Evolutionary conservation across 345 rosid genomes (phyloP).

Genomic region (Boechera retrofracta): DNA sequence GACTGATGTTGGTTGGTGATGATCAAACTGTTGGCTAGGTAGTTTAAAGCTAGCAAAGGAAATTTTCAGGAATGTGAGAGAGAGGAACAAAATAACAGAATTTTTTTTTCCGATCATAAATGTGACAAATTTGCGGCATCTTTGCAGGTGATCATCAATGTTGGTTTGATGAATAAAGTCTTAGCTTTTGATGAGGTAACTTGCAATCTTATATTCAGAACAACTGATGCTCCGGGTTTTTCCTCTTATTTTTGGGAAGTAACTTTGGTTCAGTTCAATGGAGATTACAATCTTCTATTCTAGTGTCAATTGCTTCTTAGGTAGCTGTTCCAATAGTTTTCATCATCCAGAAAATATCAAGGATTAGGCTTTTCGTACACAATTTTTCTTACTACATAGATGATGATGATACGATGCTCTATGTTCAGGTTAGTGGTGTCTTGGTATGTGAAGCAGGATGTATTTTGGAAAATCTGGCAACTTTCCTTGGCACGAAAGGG

Average conservation of each 20-base stretch:
- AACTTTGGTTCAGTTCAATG: background rate
- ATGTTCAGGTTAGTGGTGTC: conserved; percentile 80
- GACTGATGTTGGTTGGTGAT: conserved; percentile 16
- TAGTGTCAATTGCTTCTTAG: background rate
- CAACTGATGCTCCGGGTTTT: background rate
- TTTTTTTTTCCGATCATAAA: background rate
- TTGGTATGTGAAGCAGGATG: conserved; percentile 98
- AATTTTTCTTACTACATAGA: background rate
- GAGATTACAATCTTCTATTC: conserved; percentile 13
- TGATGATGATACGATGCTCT: conserved; percentile 23
- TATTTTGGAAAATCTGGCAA: conserved; percentile 84
- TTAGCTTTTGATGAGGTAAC: conserved; percentile 79
- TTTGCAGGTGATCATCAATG: conserved; percentile 76
- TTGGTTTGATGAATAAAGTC: conserved; percentile 79
- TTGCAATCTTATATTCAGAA: background rate
- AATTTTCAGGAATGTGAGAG: background rate
- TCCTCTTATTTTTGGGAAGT: too few species aligned
- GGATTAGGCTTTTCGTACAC: too few species aligned
- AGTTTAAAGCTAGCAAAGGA: background rate
- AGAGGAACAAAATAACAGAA: background rate
- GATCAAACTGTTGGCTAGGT: conserved; percentile 3
- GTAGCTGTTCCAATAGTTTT: too few species aligned
- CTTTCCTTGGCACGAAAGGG: conserved; percentile 86
- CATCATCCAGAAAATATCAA: too few species aligned
- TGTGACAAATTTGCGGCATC: conserved; percentile 1